Evolutionary conservation across 345 rosid species (phyloP), one percentile per base, ranked within the genome.

Genomic region (Durio zibethinus): DNA sequence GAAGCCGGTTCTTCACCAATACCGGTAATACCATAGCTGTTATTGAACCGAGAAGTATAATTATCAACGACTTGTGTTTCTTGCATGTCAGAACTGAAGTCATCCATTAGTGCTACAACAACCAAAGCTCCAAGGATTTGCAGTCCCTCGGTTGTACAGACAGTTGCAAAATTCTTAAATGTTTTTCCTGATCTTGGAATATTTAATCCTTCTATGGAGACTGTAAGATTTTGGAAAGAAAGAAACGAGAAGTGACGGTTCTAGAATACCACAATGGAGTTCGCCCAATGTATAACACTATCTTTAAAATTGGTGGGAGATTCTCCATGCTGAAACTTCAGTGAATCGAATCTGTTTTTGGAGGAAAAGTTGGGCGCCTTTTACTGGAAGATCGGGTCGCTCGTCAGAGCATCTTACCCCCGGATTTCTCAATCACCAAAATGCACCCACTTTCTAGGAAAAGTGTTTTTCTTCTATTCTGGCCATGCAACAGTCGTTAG

Each of bases 31-130:
- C 73, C 65, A 38, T n/a, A 33, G 15, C 23, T 36, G 48, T 14
- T 15, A 38, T 15, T 36, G 50, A 54, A 73, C 76, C 50, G 38
- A 36, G 76, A 73, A 56, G n/a, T 53, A 15, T 36, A 73, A 33
- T 21, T 5, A 54, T 74, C 56, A 15, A 18, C 27, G 27, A 23
- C 14, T 14, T 27, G 50, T 15, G 66, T 56, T 56, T 40, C 77
- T 42, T 23, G 67, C 77, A 38, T 74, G 45, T 36, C n/a, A 10
- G 45, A 53, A 35, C 18, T 66, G 15, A 40, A 40, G 31, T 66
- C 9, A 3, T 42, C 2, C 72, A 40, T 42, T 21, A 2, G 20
- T 27, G 12, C 47, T 42, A 8, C 33, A 10, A 12, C 73, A 6
- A 54, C 5, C 7, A 42, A 42, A 40, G 72, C 52, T 38, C 48